phyloP scores from a whole-genome alignment of 345 rosid species.

The Punica granatum region DNA sequence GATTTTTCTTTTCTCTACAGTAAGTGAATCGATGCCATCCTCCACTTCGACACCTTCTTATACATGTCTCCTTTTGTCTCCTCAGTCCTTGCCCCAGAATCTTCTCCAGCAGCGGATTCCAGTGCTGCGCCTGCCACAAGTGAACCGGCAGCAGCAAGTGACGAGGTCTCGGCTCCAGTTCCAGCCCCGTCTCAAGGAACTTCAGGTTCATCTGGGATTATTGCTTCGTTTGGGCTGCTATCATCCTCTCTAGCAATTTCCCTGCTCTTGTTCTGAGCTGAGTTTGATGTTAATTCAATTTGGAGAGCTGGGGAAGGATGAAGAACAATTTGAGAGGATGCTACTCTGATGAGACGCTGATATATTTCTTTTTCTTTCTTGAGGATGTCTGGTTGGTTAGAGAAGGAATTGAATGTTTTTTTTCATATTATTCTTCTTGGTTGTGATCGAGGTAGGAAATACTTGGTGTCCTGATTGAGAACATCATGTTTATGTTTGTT shows the following conservation, averaged over 20 bases:
- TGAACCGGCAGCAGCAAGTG: not conserved
- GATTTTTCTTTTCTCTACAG: too few species aligned
- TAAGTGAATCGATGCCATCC: not conserved
- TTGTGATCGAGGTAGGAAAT: not conserved
- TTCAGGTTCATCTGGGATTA: not conserved
- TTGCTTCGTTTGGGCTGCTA: not conserved
- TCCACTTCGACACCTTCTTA: not conserved
- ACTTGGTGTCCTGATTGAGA: not conserved
- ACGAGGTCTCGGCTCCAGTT: conserved; percentile 1
- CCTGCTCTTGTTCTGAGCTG: not conserved
- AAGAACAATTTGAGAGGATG: not conserved
- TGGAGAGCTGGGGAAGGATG: not conserved
- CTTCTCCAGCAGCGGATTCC: conserved; percentile 2
- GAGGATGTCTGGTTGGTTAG: not conserved
- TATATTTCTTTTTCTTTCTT: not conserved
- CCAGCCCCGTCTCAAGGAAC: not conserved
- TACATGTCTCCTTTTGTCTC: not conserved
- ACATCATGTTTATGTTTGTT: not conserved
- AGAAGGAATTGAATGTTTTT: not conserved
- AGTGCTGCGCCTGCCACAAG: not conserved
- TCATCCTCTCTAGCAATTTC: not conserved
- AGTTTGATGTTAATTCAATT: not conserved
- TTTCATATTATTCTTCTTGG: not conserved
- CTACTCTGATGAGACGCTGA: not conserved
- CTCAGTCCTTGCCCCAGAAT: not conserved